Evolutionary conservation across 306 rosid species (phyloP).

Genomic region (Quercus cerris): DNA sequence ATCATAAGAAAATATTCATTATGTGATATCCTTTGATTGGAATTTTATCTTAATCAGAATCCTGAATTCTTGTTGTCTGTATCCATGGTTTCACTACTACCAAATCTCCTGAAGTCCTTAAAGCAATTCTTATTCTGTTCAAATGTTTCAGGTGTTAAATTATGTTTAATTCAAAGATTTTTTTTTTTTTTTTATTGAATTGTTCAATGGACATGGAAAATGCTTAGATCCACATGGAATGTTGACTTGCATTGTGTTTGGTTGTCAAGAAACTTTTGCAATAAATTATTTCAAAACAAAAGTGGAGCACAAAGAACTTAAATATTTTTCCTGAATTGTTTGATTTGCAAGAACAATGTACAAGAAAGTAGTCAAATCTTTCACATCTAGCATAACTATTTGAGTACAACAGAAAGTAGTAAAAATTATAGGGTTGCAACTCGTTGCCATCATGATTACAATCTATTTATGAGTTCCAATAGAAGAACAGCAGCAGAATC

Average conservation of each 20-base stretch:
- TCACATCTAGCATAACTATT: neutral
- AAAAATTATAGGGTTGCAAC: neutral
- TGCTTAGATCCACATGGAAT: too few species aligned
- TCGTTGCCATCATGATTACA: constrained; percentile 51
- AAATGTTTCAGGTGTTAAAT: neutral
- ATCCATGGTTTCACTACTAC: neutral
- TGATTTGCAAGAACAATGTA: too few species aligned
- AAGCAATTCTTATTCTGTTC: neutral
- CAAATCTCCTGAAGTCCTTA: neutral
- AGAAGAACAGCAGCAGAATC: constrained; percentile 97
- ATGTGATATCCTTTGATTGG: neutral
- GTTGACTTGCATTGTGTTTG: too few species aligned
- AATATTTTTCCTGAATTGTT: too few species aligned
- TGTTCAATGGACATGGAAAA: too few species aligned
- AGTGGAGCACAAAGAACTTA: too few species aligned
- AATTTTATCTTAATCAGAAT: neutral
- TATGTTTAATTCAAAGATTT: too few species aligned
- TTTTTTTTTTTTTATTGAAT: too few species aligned
- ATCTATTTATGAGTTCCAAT: constrained; percentile 67
- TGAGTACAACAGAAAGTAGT: constrained; percentile 38
- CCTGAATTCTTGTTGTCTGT: neutral
- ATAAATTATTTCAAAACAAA: too few species aligned
- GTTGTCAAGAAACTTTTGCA: too few species aligned
- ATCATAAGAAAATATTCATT: neutral
- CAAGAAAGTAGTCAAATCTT: too few species aligned